Evolutionary conservation across 2,329 filamentous ascomycete genomes (phyloP).

Genomic region (Amylocarpus encephaloides): DNA sequence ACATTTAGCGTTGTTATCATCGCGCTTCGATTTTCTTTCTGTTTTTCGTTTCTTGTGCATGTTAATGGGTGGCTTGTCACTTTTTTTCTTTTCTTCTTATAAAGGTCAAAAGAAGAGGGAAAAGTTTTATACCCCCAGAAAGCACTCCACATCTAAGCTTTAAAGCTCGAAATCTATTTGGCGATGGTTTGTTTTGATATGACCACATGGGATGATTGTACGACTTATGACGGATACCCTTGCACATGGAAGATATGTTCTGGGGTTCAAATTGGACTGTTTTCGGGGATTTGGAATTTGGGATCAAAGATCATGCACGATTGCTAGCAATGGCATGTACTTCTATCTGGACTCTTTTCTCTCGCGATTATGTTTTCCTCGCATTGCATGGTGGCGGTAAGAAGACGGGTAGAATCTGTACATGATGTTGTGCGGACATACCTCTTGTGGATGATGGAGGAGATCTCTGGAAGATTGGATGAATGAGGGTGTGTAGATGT

Average conservation of each 20-base stretch:
- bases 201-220: conserved; percentile 28
- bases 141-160: conserved; percentile 10
- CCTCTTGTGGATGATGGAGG: conserved; percentile 4
- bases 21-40: conserved; percentile 15
- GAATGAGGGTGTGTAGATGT: not conserved
- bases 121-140: conserved; percentile 4
- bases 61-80: conserved; percentile 19
- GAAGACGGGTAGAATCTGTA: conserved; percentile 17
- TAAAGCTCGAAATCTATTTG: conserved; percentile 7
- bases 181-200: conserved; percentile 23
- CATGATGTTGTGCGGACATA: conserved; percentile 12
- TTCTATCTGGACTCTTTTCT: conserved; percentile 15
- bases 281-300: conserved; percentile 11
- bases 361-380: conserved; percentile 17
- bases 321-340: conserved; percentile 28
- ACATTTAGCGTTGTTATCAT: conserved; percentile 20
- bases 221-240: conserved; percentile 28
- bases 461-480: conserved; percentile 1
- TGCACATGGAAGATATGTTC: not conserved
- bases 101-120: conserved; percentile 17
- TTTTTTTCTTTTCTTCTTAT: conserved; percentile 18
- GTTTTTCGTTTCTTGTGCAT: conserved; percentile 20
- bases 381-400: conserved; percentile 17
- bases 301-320: conserved; percentile 19
- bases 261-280: not conserved